A percentile compares a stretch with the other conserved stretches of the same genome.
These are phyloP conservation scores for Globisporangium spiculum DNA, from an alignment of 352 stramenopile genomes.

Conservation along the genomic window DNA sequence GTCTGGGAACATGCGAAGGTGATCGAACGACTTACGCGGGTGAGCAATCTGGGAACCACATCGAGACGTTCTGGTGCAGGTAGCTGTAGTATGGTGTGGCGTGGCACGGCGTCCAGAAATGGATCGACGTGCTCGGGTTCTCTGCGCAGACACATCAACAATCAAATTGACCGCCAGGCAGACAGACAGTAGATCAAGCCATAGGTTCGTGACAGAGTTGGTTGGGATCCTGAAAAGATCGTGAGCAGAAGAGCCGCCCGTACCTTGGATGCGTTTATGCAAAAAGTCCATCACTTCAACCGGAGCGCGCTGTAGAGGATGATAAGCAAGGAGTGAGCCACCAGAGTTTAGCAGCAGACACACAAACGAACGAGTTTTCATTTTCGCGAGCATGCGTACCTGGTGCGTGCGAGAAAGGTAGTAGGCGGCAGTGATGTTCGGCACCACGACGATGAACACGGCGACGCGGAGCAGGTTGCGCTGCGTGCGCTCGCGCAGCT, in stretches of 20 bases:
- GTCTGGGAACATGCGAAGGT: not conserved
- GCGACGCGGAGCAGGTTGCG: slow-evolving; percentile 50
- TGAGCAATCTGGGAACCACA: slow-evolving; percentile 87
- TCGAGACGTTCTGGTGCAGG: slow-evolving; percentile 75
- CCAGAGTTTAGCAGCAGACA: not conserved
- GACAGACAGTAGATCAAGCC: not conserved
- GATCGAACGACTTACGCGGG: slow-evolving; percentile 41
- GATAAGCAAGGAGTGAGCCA: not conserved
- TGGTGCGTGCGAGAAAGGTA: slow-evolving; percentile 74
- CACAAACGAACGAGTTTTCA: not conserved
- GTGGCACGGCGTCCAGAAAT: slow-evolving; percentile 87
- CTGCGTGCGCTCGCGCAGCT: slow-evolving; percentile 53
- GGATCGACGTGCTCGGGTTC: slow-evolving; percentile 47
- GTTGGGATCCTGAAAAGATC: not conserved
- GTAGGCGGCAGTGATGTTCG: slow-evolving; percentile 60
- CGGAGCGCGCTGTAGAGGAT: slow-evolving; percentile 45
- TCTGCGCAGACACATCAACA: slow-evolving; percentile 18
- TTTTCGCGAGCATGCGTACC: slow-evolving; percentile 11
- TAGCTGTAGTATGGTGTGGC: slow-evolving; percentile 88
- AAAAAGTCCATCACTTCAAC: slow-evolving; percentile 83
- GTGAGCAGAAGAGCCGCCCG: not conserved
- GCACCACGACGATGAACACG: slow-evolving; percentile 48
- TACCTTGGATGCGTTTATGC: slow-evolving; percentile 51
- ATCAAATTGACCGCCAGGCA: not conserved
- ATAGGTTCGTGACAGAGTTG: not conserved